Base-by-base conservation (phyloP, 192 early-diverging fungal genomes). In the Coemansia sp. region DNA sequence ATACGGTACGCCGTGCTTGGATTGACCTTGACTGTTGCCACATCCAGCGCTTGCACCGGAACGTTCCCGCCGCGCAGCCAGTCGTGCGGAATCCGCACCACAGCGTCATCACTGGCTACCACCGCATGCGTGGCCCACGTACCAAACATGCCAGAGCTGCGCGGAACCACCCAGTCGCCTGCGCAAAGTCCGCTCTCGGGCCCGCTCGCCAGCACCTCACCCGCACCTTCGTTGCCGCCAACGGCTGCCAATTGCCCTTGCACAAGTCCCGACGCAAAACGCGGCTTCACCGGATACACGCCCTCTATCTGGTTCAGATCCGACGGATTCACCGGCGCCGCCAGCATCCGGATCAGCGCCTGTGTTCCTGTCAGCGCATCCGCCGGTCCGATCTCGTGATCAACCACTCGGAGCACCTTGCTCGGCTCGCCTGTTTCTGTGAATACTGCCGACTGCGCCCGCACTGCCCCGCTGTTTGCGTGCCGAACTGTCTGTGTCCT, bases 251-350 rank as follows among this genome's bases (percentile, higher is more conserved):
- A 11, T 0, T 38, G 4, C 15, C 18, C 43, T 8, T 38, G 0
- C n/a, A 59, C n/a, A 2, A 49, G n/a, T 0, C 52, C 52, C 0
- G 38, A n/a, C 3, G 21, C 0, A 50, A 79, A 84, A 2, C 45
- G 61, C 4, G 67, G 76, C 63, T 90, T 88, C 44, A 93, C 79
- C 5, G 95, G 97, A 63, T 99, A 99, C 11, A 86, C 89, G 37
- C 94, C 96, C 75, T 97, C 92, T 59, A 98, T 89, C 65, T 93
- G 91, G 74, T 97, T 97, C 53, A 97, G 86, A 68, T 97, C 96
- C 0, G 94, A 90, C 7, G 95, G 95, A 70, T 99, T 99, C 59
- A 98, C 88, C 3, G 95, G 95, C 5, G 92, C 78, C 1, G 94
- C 95, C 5, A 98, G 85, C 69, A 99, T 93, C 49, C 85, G 81